phyloP scores from a whole-genome alignment of 2,329 filamentous ascomycete genomes.

The Myotisia sp. region DNA sequence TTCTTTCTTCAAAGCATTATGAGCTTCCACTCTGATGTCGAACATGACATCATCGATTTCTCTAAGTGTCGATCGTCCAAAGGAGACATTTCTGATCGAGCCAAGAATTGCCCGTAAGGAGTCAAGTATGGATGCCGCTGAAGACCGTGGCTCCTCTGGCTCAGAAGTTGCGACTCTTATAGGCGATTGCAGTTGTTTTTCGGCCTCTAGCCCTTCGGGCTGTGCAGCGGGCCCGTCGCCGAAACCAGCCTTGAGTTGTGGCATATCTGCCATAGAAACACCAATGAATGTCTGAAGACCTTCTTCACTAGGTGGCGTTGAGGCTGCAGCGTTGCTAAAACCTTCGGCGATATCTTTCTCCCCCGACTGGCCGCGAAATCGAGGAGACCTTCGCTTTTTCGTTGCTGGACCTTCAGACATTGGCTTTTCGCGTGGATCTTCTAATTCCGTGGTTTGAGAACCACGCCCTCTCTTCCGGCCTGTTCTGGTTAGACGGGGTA shows the following conservation, averaged over 20 bases:
- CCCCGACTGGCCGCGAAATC: conserved; percentile 16
- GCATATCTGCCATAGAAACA: too few species aligned
- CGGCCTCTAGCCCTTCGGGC: not conserved
- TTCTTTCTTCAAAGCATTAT: conserved; percentile 50
- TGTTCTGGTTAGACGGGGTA: too few species aligned
- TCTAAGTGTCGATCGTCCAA: conserved; percentile 52
- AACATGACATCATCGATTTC: conserved; percentile 66
- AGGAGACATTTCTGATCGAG: conserved; percentile 43
- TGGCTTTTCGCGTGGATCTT: too few species aligned
- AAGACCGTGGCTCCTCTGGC: not conserved
- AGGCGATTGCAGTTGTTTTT: not conserved
- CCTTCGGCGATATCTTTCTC: conserved; percentile 2
- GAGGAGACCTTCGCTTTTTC: conserved; percentile 21
- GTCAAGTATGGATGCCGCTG: conserved; percentile 32
- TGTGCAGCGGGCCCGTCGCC: too few species aligned
- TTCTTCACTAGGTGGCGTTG: too few species aligned
- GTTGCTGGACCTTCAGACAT: not conserved
- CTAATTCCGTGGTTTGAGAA: not conserved
- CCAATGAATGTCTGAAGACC: too few species aligned
- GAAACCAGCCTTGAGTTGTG: too few species aligned
- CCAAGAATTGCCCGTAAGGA: conserved; percentile 44
- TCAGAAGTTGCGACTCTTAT: not conserved
- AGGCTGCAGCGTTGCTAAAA: not conserved
- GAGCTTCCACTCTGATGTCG: conserved; percentile 60
- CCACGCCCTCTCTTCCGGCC: too few species aligned